Evolutionary conservation across 805 yeast genomes (phyloP), one percentile per base, ranked within the genome.

Genomic region (Ogataea corticis): DNA sequence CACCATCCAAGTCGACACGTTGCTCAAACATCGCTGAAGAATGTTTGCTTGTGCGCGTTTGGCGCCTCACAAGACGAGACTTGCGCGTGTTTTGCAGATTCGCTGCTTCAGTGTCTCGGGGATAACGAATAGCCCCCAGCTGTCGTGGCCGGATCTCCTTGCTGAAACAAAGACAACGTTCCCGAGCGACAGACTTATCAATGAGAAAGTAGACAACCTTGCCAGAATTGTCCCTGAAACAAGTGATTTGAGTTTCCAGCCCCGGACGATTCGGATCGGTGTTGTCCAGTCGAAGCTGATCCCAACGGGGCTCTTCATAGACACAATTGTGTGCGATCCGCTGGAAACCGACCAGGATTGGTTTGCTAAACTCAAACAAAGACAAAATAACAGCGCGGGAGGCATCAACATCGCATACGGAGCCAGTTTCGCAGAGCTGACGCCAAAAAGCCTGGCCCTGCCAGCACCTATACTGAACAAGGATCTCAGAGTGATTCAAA

Each of bases 321-420:
- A 63, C 38, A 46, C 62, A 7, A 38, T 66, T 14, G 38, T 62
- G 4, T 51, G 58, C 23, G 70, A 66, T 46, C 70, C 70, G 2
- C 45, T 60, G 30, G 62, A 58, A 13, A 42, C 46, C 14, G 58
- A 60, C 39, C 61, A 58, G 30, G 28, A 42, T 12, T 57, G 58
- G 54, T 53, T 50, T 21, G 14, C 32, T 1, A 17, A 42, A 11
- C 42, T 63, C 7, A 35, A 50, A 29, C 17, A 25, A 19, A 32
- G 38, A 12, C 37, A 46, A 31, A 47, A 43, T 21, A 30, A 33
- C 2, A 16, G 30, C 7, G 37, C 16, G 15, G 31, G 50, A 25
- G 54, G 52, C 34, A 28, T 55, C 3, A 43, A 45, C 30, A 30
- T 61, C 9, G 28, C 48, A 3, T 55, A 52, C 33, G 49, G 53